Evolutionary conservation across 1,284 basidiomycete genomes (phyloP).

Genomic region (Rhodotorula glutinis): DNA sequence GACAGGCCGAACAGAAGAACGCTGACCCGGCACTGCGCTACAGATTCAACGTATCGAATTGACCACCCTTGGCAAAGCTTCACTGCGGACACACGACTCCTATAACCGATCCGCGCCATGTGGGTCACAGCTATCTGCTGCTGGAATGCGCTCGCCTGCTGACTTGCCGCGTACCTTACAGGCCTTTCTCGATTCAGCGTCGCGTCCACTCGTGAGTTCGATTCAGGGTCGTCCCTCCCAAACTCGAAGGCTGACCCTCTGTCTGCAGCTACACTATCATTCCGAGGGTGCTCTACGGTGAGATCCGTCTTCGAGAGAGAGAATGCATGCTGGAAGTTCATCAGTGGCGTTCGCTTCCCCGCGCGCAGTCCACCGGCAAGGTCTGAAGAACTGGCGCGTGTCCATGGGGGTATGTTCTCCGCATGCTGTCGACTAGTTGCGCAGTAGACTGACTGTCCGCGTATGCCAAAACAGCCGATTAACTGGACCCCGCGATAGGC

Average conservation of each 20-base stretch:
- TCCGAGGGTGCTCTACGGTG: conserved; percentile 13
- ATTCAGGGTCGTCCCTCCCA: not conserved
- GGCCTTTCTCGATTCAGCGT: not conserved
- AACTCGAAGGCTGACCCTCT: too few species aligned
- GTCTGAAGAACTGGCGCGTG: conserved; percentile 17
- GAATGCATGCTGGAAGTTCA: too few species aligned
- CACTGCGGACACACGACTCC: too few species aligned
- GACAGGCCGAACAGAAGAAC: too few species aligned
- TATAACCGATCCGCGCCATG: too few species aligned
- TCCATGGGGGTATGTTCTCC: conserved; percentile 1
- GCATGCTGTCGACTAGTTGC: not conserved
- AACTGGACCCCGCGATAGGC: not conserved
- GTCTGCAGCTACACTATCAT: conserved; percentile 13
- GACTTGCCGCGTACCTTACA: not conserved
- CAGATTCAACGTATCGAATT: too few species aligned
- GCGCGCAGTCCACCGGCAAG: conserved; percentile 2
- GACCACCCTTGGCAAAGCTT: too few species aligned
- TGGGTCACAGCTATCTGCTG: too few species aligned
- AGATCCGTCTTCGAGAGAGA: too few species aligned
- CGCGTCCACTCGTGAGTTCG: conserved; percentile 1
- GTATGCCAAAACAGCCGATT: not conserved
- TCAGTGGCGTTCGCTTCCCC: too few species aligned
- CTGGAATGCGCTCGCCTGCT: too few species aligned
- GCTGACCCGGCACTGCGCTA: too few species aligned
- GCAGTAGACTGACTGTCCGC: not conserved